phyloP scores from a whole-genome alignment of 305 asterid genomes.

The Plantago coronopus region DNA sequence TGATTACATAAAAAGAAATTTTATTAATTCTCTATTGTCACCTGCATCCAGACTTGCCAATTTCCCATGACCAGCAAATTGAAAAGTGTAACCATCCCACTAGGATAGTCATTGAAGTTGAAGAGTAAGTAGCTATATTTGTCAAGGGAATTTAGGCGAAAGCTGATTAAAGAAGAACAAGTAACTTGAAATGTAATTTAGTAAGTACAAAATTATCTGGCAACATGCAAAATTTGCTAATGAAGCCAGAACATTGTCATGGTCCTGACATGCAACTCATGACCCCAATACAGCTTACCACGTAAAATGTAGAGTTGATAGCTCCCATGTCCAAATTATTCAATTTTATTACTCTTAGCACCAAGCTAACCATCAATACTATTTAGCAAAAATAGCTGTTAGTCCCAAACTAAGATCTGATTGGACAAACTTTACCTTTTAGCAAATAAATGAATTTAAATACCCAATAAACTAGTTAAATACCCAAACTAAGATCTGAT shows the following conservation, averaged over 20 bases:
- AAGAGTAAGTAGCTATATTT: slow-evolving; percentile 76
- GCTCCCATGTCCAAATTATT: too few species aligned
- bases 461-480: too few species aligned
- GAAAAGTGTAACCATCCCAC: slow-evolving; percentile 97
- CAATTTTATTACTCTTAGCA: too few species aligned
- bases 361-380: too few species aligned
- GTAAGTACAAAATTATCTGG: background rate
- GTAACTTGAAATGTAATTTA: too few species aligned
- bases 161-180: slow-evolving; percentile 10
- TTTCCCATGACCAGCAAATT: slow-evolving; percentile 93
- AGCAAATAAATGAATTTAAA: too few species aligned
- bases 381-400: too few species aligned
- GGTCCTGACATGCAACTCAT: slow-evolving; percentile 3
- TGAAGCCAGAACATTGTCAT: slow-evolving; percentile 8
- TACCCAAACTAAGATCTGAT: too few species aligned
- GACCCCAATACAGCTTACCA: slow-evolving; percentile 6
- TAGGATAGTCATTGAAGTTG: slow-evolving; percentile 97
- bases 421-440: too few species aligned
- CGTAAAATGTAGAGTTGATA: too few species aligned
- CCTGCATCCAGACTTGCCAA: slow-evolving; percentile 99
- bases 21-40: slow-evolving; percentile 27
- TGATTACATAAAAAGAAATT: too few species aligned
- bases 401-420: too few species aligned
- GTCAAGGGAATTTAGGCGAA: slow-evolving; percentile 47
- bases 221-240: background rate